These are phyloP conservation scores for Macaranga tanarius DNA, from an alignment of 441 rosid species.

Conservation along the genomic window DNA sequence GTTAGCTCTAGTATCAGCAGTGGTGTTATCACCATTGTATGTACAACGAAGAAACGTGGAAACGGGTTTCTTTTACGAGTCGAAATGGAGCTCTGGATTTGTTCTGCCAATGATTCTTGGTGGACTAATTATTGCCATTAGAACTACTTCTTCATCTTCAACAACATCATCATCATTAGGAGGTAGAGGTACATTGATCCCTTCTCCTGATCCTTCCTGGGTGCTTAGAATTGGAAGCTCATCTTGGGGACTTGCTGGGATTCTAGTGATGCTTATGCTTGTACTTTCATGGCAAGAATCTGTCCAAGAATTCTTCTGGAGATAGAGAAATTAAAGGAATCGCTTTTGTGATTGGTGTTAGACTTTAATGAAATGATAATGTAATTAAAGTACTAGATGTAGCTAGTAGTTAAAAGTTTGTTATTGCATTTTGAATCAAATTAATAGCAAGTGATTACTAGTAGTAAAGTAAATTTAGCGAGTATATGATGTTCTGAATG, in stretches of 20 bases:
- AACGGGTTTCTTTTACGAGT: slow-evolving; percentile 26
- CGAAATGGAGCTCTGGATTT: slow-evolving; percentile 42
- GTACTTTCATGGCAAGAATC: slow-evolving; percentile 58
- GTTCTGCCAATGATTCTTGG: slow-evolving; percentile 56
- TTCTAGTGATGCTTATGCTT: slow-evolving; percentile 50
- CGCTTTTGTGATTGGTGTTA: too few species aligned
- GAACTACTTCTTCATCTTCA: slow-evolving; percentile 38
- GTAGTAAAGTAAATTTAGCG: too few species aligned
- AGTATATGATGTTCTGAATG: too few species aligned
- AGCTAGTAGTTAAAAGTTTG: not conserved
- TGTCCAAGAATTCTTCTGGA: slow-evolving; percentile 54
- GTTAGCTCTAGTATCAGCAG: slow-evolving; percentile 49
- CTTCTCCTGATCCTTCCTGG: slow-evolving; percentile 48
- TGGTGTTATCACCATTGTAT: slow-evolving; percentile 50
- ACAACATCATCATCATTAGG: not conserved
- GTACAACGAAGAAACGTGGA: slow-evolving; percentile 22
- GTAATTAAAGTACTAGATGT: not conserved
- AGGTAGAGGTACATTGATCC: slow-evolving; percentile 27
- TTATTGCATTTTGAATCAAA: not conserved
- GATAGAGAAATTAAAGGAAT: slow-evolving; percentile 20
- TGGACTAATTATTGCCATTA: slow-evolving; percentile 52
- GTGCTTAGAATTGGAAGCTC: slow-evolving; percentile 57
- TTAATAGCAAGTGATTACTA: too few species aligned
- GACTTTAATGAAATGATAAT: not conserved
- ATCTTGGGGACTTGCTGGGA: slow-evolving; percentile 57